Evolutionary conservation across 352 stramenopile species (phyloP).

Genomic region (Phytophthora sp.): DNA sequence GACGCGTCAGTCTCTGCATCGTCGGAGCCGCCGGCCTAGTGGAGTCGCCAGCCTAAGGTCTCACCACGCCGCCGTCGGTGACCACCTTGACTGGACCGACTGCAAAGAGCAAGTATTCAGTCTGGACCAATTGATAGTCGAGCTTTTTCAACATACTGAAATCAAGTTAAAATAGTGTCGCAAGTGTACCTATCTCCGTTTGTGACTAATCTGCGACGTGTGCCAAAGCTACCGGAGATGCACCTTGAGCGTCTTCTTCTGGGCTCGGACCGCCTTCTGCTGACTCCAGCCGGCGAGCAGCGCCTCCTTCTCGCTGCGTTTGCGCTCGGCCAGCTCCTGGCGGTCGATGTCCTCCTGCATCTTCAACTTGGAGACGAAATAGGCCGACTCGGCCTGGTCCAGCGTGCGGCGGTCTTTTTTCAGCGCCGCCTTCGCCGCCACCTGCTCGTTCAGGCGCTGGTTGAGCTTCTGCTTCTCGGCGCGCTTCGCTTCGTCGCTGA

Average conservation of each 20-base stretch:
- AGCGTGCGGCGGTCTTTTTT: conserved; percentile 40
- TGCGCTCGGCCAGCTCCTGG: conserved; percentile 24
- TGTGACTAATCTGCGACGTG: conserved; percentile 19
- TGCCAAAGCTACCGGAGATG: conserved; percentile 10
- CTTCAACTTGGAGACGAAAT: conserved; percentile 56
- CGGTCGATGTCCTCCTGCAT: conserved; percentile 42
- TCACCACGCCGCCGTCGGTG: no score
- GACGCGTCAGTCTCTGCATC: no score
- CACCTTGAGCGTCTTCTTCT: conserved; percentile 27
- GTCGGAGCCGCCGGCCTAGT: no score
- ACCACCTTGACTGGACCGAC: neutral
- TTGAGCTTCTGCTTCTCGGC: conserved; percentile 51
- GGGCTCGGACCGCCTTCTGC: conserved; percentile 41
- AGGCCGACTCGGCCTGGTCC: conserved; percentile 64
- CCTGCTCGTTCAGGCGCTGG: conserved; percentile 51
- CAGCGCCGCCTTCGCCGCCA: conserved; percentile 47
- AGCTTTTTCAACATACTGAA: conserved; percentile 4
- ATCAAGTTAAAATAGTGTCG: conserved; percentile 5
- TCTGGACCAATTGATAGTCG: conserved; percentile 4
- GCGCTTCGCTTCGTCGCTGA: conserved; percentile 34
- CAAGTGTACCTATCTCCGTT: conserved; percentile 4
- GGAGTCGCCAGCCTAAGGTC: no score
- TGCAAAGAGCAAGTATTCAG: conserved; percentile 4
- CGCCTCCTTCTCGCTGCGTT: conserved; percentile 41
- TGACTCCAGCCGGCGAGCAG: conserved; percentile 54